Percentiles rank a stretch among this genome's conserved stretches.
Evolutionary conservation across 495 filamentous ascomycete genomes (phyloP).

Genomic region (Penicillium angulare): DNA sequence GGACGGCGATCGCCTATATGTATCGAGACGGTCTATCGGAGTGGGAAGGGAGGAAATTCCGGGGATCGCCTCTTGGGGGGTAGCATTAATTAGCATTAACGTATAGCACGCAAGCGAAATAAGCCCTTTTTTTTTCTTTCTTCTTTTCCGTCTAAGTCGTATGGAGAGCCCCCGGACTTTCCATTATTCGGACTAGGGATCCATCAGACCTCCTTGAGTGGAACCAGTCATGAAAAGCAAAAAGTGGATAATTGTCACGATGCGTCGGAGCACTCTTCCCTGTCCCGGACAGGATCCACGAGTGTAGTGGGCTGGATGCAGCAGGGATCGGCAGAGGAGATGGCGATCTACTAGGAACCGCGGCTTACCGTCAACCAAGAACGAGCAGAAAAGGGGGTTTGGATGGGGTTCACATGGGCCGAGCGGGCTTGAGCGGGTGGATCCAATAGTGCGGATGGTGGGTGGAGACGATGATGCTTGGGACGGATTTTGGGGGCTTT

Average conservation of each 20-base stretch:
- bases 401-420: constrained; percentile 13
- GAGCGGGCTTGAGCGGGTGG: constrained; percentile 3
- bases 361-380: constrained; percentile 17
- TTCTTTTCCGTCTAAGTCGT: too few relatives aligned
- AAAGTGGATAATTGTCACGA: constrained; percentile 8
- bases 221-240: not conserved
- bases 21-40: not conserved
- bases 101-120: constrained; percentile 10
- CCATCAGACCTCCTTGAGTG: not conserved
- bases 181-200: constrained; percentile 4
- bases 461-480: too few relatives aligned
- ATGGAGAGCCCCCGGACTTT: constrained; percentile 8
- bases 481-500: too few relatives aligned
- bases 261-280: constrained; percentile 21
- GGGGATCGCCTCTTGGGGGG: constrained; percentile 1
- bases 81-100: too few relatives aligned
- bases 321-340: constrained; percentile 20
- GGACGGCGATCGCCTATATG: constrained; percentile 1
- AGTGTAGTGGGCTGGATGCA: not conserved
- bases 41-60: not conserved
- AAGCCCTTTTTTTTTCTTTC: constrained; percentile 5
- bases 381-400: too few relatives aligned
- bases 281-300: constrained; percentile 15
- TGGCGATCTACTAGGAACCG: constrained; percentile 29
- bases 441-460: not conserved